phyloP scores from a whole-genome alignment of 2,329 filamentous ascomycete species.

The Aspergillus sojae region DNA sequence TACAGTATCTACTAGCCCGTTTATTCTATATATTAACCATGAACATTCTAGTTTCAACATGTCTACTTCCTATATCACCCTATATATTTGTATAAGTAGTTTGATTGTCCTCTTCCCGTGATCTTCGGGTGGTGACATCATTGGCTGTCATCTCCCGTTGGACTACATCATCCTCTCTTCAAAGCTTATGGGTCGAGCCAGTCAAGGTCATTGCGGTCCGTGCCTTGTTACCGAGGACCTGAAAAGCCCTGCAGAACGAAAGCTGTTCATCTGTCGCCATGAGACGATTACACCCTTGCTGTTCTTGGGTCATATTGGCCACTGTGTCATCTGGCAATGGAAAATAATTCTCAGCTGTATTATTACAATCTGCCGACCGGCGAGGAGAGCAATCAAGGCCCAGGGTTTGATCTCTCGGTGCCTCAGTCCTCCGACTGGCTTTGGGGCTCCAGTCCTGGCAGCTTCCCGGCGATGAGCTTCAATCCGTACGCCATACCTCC shows the following conservation, averaged over 20 bases:
- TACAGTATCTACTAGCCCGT: not conserved
- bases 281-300: not conserved
- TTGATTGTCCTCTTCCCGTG: not conserved
- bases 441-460: constrained; percentile 12
- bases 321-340: not conserved
- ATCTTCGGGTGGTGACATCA: constrained; percentile 6
- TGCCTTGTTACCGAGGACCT: not conserved
- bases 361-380: not conserved
- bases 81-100: not conserved
- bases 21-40: not conserved
- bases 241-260: not conserved
- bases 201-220: not conserved
- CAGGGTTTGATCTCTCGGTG: not conserved
- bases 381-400: not conserved
- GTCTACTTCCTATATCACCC: too few relatives aligned
- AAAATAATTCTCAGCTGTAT: not conserved
- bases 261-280: not conserved
- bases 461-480: constrained; percentile 7
- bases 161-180: not conserved
- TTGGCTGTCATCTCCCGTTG: not conserved
- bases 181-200: not conserved
- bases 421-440: constrained; percentile 13
- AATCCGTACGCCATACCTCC: constrained; percentile 13
- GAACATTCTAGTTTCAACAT: not conserved
- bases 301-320: not conserved